Evolutionary conservation across 768 basidiomycete species (phyloP), one percentile per base, ranked within the genome.

Genomic region (Pisolithus marmoratus): DNA sequence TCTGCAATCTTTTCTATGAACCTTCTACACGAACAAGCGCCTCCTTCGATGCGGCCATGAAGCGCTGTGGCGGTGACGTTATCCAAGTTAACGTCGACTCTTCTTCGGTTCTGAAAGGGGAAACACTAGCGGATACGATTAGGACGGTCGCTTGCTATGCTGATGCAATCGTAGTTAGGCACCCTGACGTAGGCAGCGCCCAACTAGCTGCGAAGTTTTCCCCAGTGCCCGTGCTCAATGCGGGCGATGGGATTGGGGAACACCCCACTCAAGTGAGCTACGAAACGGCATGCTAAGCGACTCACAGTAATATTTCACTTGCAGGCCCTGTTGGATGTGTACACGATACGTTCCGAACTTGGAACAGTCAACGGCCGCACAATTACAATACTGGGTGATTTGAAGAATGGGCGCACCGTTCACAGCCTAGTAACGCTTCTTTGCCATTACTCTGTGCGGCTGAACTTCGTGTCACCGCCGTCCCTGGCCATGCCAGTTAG

Each of bases 11-110:
- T 36, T 99, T 99, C 78, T 99, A 93, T 67, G 96, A 99, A 67
- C 90, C 95, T 1, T 96, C 94, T 3, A 99, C 96, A 3, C 80
- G 96, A 31, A 99, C 96, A 3, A 93, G 90, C 55, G 80, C 88
- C 4, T 97, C 95, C 8, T 99, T 99, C 62, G 95, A 99, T 65
- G 87, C 95, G 2, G 96, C 96, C 11, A 99, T 98, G 96, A 95
- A 96, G 69, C 83, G 96, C 46, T 93, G 93, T 61, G 96, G 96
- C 24, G 96, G 96, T 19, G 84, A 94, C 61, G 95, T 97, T 37
- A 85, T 96, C n/a, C 79, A 87, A 51, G 80, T 97, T 51, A 80
- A 79, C 38, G 81, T 81, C 2, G 90, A 92, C 49, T 77, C 78
- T 2, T 94, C 94, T 4, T 96, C 93, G 1, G 91, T 96, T 41